phyloP scores from a whole-genome alignment of 129 eudicot species.

The Pulicaria dysenterica region DNA sequence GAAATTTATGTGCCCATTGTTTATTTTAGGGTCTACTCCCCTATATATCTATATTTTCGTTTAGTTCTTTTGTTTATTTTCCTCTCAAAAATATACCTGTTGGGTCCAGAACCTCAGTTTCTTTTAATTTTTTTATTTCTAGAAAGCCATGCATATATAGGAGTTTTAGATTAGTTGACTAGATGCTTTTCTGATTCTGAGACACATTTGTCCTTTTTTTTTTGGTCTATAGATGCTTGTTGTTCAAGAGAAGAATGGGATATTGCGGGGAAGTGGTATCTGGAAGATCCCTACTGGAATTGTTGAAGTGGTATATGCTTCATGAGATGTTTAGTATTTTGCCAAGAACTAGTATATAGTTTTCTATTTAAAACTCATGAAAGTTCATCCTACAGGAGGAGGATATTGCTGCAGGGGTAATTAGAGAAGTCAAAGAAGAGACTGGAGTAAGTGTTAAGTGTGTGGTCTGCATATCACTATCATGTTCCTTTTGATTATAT shows the following conservation, averaged over 20 bases:
- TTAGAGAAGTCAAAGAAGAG: slow-evolving; percentile 85
- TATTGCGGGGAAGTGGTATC: slow-evolving; percentile 50
- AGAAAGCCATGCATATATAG: slow-evolving; percentile 7
- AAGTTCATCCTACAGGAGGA: slow-evolving; percentile 58
- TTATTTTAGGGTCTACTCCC: not conserved
- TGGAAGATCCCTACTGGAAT: slow-evolving; percentile 90
- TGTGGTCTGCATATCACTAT: slow-evolving; percentile 10
- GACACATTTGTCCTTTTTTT: slow-evolving; percentile 7
- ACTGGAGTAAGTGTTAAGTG: slow-evolving; percentile 66
- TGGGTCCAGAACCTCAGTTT: slow-evolving; percentile 1
- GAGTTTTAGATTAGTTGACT: not conserved
- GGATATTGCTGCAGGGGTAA: slow-evolving; percentile 61
- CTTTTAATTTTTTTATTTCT: not conserved
- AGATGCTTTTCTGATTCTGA: slow-evolving; percentile 5
- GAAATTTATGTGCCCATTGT: not conserved
- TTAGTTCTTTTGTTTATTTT: not conserved
- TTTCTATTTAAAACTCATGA: slow-evolving; percentile 12
- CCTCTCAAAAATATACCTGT: not conserved
- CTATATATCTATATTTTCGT: not conserved
- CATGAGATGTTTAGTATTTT: not conserved
- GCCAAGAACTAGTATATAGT: not conserved
- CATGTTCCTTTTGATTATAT: not conserved
- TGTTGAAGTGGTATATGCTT: slow-evolving; percentile 57
- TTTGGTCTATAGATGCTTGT: slow-evolving; percentile 66
- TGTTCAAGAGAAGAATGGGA: slow-evolving; percentile 70